These are phyloP conservation scores for Botrytis sinoallii DNA, from an alignment of 2,329 filamentous ascomycete species.

Conservation along the genomic window DNA sequence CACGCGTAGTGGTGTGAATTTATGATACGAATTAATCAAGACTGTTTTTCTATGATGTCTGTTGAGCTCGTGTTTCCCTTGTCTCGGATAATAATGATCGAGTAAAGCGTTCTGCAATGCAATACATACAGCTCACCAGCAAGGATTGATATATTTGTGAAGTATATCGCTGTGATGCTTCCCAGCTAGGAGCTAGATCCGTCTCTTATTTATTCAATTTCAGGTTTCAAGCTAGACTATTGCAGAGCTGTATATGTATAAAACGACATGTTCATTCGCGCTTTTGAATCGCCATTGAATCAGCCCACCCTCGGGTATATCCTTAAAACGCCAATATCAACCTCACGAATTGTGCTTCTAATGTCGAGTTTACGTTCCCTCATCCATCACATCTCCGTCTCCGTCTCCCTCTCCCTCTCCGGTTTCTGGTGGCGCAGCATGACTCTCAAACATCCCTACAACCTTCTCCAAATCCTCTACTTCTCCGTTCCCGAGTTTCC, in stretches of 20 bases:
- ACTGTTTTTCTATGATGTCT: neutral
- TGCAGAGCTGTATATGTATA: neutral
- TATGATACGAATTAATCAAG: neutral
- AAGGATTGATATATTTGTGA: neutral
- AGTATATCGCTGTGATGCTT: neutral
- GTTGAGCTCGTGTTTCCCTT: neutral
- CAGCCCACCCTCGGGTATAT: constrained; percentile 11
- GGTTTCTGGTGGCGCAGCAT: constrained; percentile 13
- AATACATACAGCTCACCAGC: neutral
- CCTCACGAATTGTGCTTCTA: neutral
- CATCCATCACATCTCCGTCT: constrained; percentile 31
- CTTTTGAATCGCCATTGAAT: neutral
- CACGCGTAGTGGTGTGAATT: neutral
- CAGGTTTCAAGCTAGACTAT: neutral
- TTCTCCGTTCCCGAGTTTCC: constrained; percentile 49
- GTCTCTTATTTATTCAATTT: neutral
- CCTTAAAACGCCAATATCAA: constrained; percentile 17
- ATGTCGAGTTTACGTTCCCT: constrained; percentile 11
- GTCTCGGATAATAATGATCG: neutral
- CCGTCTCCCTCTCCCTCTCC: constrained; percentile 21
- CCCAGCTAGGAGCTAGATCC: neutral
- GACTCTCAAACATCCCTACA: constrained; percentile 44
- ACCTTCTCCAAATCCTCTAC: constrained; percentile 56
- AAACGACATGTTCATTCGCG: neutral
- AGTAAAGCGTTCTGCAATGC: neutral